Percentiles rank a stretch among this genome's conserved stretches.
Evolutionary conservation across 495 filamentous ascomycete genomes (phyloP).

Genomic region (Aspergillus sparsus): DNA sequence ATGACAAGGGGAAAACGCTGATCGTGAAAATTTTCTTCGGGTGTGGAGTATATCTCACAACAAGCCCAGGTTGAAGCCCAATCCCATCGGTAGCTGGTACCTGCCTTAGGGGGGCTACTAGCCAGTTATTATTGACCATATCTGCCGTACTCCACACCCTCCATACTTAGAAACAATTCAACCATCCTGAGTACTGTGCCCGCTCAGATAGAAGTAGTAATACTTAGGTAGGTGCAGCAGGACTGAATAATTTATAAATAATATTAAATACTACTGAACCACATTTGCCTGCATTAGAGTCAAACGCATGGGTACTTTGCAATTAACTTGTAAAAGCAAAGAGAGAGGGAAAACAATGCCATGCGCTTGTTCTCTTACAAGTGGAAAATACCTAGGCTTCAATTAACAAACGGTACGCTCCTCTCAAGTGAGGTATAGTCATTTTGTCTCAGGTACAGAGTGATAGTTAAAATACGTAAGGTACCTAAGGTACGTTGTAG

Average conservation of each 20-base stretch:
- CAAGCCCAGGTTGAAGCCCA: conserved; percentile 24
- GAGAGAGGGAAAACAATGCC: background rate
- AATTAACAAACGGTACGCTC: too few species aligned
- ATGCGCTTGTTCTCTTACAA: background rate
- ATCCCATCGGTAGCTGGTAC: conserved; percentile 25
- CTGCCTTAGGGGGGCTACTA: conserved; percentile 26
- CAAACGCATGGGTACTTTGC: too few species aligned
- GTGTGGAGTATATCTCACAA: conserved; percentile 22
- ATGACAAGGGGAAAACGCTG: background rate
- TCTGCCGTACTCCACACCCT: conserved; percentile 24
- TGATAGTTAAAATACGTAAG: too few species aligned
- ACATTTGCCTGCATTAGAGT: background rate
- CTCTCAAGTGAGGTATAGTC: too few species aligned
- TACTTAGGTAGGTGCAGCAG: background rate
- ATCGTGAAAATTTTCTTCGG: conserved; percentile 25
- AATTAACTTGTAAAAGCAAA: too few species aligned
- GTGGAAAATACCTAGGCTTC: too few species aligned
- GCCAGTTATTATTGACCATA: conserved; percentile 20
- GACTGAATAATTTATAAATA: background rate
- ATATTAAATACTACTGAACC: background rate
- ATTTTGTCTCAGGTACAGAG: too few species aligned
- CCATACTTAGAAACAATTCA: conserved; percentile 27
- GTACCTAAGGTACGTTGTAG: too few species aligned
- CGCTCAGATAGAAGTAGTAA: conserved; percentile 2
- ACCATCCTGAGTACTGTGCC: conserved; percentile 6